Base-by-base conservation (phyloP, 2,329 filamentous ascomycete species). In the Fusarium sp. region DNA sequence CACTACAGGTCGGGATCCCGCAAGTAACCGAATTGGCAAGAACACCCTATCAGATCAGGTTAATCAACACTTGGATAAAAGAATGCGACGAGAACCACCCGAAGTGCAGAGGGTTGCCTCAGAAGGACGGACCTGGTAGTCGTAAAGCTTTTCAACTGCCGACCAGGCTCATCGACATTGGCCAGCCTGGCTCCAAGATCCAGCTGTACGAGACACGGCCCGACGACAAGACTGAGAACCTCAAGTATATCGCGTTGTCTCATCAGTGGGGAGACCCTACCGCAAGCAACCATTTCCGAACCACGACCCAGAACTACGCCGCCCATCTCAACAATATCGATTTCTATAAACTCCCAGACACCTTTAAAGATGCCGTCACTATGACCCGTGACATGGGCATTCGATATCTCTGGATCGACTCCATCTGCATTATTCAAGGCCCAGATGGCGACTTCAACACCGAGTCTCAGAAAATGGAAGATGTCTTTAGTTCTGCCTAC, bases 361-460 rank as follows among this genome's bases (percentile, higher is more conserved):
- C 69, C 1, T 71, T 71, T 43, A 52, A 37, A 12, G 69, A 73
- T 14, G 69, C 69, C 11, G n/a, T 71, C 25, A 63, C 43, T 4
- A 62, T 47, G 17, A 40, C 69, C 0, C 59, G 62, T 9, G 66
- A 35, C 4, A 12, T 73, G 17, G 69, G 71, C 3, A 33, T 71
- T 43, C 38, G 37, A 17, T 67, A 73, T 40, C 58, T 73, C 5
- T 73, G 71, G 71, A 69, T 73, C 2, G 71, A 73, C 35, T 73
- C 70, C 6, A 32, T 73, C 2, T 73, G 70, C 22, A 73, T 73
- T 25, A 45, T 73, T 10, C 71, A 73, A 25, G 71, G 64, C 4
- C 37, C 59, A 14, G 45, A n/a, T 4, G 58, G 64, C 1, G 71
- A 71, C 52, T 73, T 65, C n/a, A 32, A 67, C 27, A 57, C 17